Evolutionary conservation across 139 green algal genomes (phyloP).

Genomic region (Picochlorum sp.): DNA sequence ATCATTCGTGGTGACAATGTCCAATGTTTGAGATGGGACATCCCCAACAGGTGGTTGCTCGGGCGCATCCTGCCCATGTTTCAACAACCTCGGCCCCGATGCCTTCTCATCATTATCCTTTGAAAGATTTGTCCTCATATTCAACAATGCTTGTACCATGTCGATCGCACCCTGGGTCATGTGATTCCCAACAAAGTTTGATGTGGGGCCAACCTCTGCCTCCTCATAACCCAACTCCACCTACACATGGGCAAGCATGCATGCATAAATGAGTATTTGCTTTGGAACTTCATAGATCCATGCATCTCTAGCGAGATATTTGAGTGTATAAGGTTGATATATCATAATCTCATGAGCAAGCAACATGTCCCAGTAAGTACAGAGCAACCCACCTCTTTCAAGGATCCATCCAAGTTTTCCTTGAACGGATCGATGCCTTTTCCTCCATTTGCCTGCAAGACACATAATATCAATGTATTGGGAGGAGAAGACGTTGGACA

Average conservation of each 20-base stretch:
- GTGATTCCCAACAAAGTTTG: conserved; percentile 80
- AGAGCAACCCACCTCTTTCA: conserved; percentile 11
- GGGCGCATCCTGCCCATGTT: no score
- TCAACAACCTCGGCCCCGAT: no score
- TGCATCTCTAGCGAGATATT: neutral
- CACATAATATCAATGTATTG: neutral
- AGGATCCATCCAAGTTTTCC: conserved; percentile 26
- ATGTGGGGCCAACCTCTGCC: conserved; percentile 53
- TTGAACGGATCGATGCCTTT: conserved; percentile 27
- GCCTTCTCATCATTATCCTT: no score
- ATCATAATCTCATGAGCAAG: no score
- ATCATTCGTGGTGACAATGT: neutral
- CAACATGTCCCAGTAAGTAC: no score
- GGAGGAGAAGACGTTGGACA: neutral
- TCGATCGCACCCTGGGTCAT: conserved; percentile 78
- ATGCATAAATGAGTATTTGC: no score
- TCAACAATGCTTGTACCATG: conserved; percentile 50
- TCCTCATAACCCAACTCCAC: conserved; percentile 54
- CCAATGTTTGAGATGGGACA: neutral
- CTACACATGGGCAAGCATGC: conserved; percentile 10
- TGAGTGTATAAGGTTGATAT: no score
- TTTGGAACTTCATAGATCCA: neutral
- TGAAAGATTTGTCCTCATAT: neutral
- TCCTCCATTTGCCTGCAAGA: conserved; percentile 14
- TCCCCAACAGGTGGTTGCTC: no score